Evolutionary conservation across 257 asterid species (phyloP), one percentile per base, ranked within the genome.

Genomic region (Penstemon barbatus): DNA sequence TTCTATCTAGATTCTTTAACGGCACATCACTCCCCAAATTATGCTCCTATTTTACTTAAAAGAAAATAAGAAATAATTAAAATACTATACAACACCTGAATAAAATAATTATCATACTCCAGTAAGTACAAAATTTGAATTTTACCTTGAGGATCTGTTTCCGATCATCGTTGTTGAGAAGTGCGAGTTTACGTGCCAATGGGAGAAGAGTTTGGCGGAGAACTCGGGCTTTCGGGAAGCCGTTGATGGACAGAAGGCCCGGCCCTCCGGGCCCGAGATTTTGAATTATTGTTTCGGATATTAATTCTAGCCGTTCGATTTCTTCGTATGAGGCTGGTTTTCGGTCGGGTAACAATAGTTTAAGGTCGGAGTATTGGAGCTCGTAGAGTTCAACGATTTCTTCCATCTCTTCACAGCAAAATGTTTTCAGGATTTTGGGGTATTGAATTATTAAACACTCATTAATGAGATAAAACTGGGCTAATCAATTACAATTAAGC

Each of bases 1-100:
- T 54, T 73, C 96, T 81, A 68, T 87, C 86, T 46, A 74, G 62
- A 65, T 86, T 85, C 81, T 89, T 89, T 44, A 92, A 48, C 5
- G 95, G 65, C 65, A 89, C 97, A 67, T 92, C 98, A 77, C 96
- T 89, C 19, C 96, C 97, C 85, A 92, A 74, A 74, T 66, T 81
- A 68, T 89, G 96, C 73, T 89, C 92, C 98, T 92, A 83, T 51
- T 45, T 77, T 71, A 45, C 38, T 33, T 63, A 62, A 3, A 40
- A 57, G 11, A 63, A 40, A 63, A 33, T 13, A 56, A 9, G 38
- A 15, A 15, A 54, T 41, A 64, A 36, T 18, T 61, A 4, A 40
- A 65, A 12, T 53, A 40, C 42, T 48, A 25, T 61, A 42, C 37
- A 72, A 6, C 33, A 25, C 33, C 33, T 25, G 33, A 25, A 25